Evolutionary conservation across 2,329 filamentous ascomycete species (phyloP).

Genomic region (Fusarium robinianum): DNA sequence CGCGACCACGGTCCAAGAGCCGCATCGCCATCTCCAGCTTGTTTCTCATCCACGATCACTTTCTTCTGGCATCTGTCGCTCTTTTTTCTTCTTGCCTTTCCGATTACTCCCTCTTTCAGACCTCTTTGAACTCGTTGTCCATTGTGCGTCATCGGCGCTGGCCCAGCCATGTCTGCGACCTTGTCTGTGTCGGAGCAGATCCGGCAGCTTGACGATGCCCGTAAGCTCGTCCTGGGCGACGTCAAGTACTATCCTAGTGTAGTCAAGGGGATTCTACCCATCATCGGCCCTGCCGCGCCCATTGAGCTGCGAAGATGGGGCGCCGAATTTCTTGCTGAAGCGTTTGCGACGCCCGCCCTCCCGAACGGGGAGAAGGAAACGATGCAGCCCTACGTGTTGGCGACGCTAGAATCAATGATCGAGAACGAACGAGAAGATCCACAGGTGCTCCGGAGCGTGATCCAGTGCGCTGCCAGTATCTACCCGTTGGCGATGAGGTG

Average conservation of each 20-base stretch:
- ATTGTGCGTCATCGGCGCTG: too few species aligned
- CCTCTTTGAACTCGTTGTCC: too few species aligned
- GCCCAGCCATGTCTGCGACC: conserved; percentile 55
- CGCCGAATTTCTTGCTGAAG: conserved; percentile 92
- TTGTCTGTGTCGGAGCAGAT: conserved; percentile 75
- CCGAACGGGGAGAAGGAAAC: conserved; percentile 78
- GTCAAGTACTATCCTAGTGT: conserved; percentile 89
- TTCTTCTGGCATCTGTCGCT: conserved; percentile 10
- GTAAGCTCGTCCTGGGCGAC: conserved; percentile 86
- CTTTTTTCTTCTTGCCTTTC: too few species aligned
- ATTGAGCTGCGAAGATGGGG: conserved; percentile 93
- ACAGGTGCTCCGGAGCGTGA: conserved; percentile 80
- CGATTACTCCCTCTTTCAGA: too few species aligned
- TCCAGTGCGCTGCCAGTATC: conserved; percentile 88
- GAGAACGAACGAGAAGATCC: conserved; percentile 76
- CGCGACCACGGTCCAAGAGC: conserved; percentile 36
- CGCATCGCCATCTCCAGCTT: conserved; percentile 27
- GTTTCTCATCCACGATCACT: conserved; percentile 12
- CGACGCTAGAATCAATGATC: conserved; percentile 72
- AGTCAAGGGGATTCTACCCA: conserved; percentile 88
- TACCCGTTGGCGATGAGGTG: conserved; percentile 91
- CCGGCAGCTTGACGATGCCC: conserved; percentile 85
- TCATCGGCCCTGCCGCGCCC: conserved; percentile 75
- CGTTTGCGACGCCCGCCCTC: conserved; percentile 90
- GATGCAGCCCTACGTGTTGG: conserved; percentile 75